phyloP scores from a whole-genome alignment of 495 filamentous ascomycete genomes.

The Lasiosphaeria ovina region DNA sequence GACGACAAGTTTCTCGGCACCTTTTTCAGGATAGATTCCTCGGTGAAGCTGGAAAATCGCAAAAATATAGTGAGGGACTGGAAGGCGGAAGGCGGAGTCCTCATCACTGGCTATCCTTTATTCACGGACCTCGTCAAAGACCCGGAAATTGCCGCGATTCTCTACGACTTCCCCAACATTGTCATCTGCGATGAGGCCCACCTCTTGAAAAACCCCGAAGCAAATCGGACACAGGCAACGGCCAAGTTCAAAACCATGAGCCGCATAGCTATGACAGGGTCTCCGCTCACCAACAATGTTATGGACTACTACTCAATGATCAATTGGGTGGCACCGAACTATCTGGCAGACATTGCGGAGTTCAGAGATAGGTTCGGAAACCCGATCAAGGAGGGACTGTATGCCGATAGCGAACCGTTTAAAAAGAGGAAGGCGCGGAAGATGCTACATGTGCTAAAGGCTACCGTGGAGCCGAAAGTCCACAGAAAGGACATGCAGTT shows the following conservation, averaged over 20 bases:
- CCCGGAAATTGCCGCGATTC: conserved; percentile 33
- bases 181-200: conserved; percentile 92
- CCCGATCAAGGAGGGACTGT: conserved; percentile 72
- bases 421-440: conserved; percentile 60
- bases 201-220: conserved; percentile 61
- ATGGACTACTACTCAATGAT: conserved; percentile 82
- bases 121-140: conserved; percentile 47
- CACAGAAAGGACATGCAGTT: conserved; percentile 68
- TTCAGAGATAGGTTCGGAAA: conserved; percentile 68
- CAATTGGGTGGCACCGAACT: conserved; percentile 81
- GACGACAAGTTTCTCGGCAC: conserved; percentile 45
- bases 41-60: conserved; percentile 34
- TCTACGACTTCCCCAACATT: conserved; percentile 64
- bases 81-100: conserved; percentile 64
- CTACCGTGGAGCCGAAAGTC: conserved; percentile 74
- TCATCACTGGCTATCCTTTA: conserved; percentile 71
- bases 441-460: conserved; percentile 67
- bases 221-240: conserved; percentile 52
- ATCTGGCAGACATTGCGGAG: conserved; percentile 61
- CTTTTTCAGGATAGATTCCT: conserved; percentile 48
- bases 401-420: conserved; percentile 52
- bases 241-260: conserved; percentile 61
- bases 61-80: conserved; percentile 52
- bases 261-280: conserved; percentile 85
- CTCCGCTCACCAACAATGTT: conserved; percentile 80